A percentile compares a stretch with the other conserved stretches of the same genome.
phyloP scores from a whole-genome alignment of 129 eudicot genomes.

The Erigeron canadensis region DNA sequence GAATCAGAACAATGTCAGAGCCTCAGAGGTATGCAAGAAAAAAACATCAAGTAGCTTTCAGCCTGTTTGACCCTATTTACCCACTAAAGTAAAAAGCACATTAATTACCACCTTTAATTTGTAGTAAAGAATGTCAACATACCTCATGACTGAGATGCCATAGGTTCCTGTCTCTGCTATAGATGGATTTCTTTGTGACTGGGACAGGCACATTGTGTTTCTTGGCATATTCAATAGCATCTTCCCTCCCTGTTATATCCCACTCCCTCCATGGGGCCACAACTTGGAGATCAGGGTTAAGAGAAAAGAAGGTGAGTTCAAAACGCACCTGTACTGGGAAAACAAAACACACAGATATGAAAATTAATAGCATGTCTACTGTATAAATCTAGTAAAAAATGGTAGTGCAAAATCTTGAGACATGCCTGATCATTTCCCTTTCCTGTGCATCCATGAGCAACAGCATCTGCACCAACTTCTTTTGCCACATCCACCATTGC shows the following conservation, averaged over 20 bases:
- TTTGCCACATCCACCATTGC: conserved; percentile 99
- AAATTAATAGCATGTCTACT: not conserved
- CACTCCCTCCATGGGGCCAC: conserved; percentile 99
- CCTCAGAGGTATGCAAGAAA: not conserved
- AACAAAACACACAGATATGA: not conserved
- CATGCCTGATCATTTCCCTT: conserved; percentile 98
- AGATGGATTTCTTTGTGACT: conserved; percentile 91
- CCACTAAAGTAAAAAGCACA: not conserved
- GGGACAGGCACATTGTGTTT: conserved; percentile 95
- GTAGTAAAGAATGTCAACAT: not conserved
- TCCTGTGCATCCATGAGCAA: conserved; percentile 97
- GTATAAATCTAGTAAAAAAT: not conserved
- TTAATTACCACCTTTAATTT: not conserved
- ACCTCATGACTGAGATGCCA: conserved; percentile 99
- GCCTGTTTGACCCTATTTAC: not conserved
- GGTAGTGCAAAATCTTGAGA: not conserved
- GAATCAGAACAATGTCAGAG: not conserved
- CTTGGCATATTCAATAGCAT: conserved; percentile 93
- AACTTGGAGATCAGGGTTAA: conserved; percentile 91
- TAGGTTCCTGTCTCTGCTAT: conserved; percentile 94
- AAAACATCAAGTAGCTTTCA: not conserved
- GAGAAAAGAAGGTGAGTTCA: conserved; percentile 95
- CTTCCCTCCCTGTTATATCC: conserved; percentile 95
- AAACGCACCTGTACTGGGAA: conserved; percentile 69
- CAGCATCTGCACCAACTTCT: conserved; percentile 99